A percentile compares a stretch with the other conserved stretches of the same genome.
Evolutionary conservation across 1,284 basidiomycete genomes (phyloP).

Genomic region (Heterobasidion annosum): DNA sequence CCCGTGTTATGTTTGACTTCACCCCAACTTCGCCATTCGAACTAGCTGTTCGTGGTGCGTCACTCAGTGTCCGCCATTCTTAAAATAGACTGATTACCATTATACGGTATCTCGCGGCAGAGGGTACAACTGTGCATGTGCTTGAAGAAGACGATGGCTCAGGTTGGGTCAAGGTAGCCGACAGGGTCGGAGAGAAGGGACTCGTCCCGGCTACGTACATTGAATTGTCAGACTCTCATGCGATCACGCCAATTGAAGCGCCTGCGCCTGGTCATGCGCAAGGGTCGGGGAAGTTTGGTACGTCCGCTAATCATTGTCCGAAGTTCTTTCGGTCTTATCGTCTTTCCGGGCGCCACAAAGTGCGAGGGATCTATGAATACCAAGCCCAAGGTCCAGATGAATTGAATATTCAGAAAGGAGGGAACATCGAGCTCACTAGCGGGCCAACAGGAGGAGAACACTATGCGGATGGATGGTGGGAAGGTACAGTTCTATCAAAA

Average conservation of each 20-base stretch:
- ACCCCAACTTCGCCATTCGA: slow-evolving; percentile 69
- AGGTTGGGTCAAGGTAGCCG: slow-evolving; percentile 76
- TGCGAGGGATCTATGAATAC: slow-evolving; percentile 66
- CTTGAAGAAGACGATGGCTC: slow-evolving; percentile 74
- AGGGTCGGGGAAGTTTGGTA: slow-evolving; percentile 39
- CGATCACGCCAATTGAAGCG: slow-evolving; percentile 8
- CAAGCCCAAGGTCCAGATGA: slow-evolving; percentile 61
- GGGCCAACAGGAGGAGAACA: slow-evolving; percentile 50
- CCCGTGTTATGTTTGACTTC: slow-evolving; percentile 64
- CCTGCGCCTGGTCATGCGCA: slow-evolving; percentile 11
- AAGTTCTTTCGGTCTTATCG: slow-evolving; percentile 2
- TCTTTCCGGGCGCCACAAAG: slow-evolving; percentile 25
- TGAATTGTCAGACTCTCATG: slow-evolving; percentile 24
- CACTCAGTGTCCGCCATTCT: slow-evolving; percentile 3
- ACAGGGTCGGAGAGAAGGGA: slow-evolving; percentile 48
- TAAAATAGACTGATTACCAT: slow-evolving; percentile 9
- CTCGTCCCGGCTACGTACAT: slow-evolving; percentile 77
- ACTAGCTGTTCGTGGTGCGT: slow-evolving; percentile 52
- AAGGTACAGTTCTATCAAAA: slow-evolving; percentile 38
- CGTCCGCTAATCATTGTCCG: slow-evolving; percentile 3
- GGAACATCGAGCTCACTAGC: slow-evolving; percentile 52
- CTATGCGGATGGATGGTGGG: slow-evolving; percentile 76
- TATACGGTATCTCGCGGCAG: slow-evolving; percentile 24
- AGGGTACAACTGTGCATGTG: slow-evolving; percentile 50
- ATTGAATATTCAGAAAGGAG: slow-evolving; percentile 52